Conservation (phyloP, 805 yeast species). For the Pichia thaimueangensis region DNA sequence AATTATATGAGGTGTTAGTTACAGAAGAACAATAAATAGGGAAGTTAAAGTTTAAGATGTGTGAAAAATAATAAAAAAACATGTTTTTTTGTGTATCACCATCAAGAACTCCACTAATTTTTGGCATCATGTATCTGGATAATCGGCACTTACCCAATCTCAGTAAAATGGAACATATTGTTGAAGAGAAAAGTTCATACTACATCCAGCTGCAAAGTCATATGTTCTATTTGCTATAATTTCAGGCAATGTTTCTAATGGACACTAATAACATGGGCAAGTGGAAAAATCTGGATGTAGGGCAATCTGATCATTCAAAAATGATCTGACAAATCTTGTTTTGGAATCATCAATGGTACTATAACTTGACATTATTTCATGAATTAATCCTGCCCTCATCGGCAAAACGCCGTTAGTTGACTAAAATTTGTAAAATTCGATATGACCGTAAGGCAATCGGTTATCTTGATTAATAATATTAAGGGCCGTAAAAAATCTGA, state of each 20-base stretch:
- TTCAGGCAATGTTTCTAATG: slow-evolving; percentile 24
- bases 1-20: no score
- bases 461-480: slow-evolving; percentile 41
- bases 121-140: not conserved
- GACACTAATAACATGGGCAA: slow-evolving; percentile 51
- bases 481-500: slow-evolving; percentile 51
- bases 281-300: slow-evolving; percentile 40
- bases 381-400: slow-evolving; percentile 42
- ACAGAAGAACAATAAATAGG: no score
- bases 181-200: not conserved
- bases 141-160: slow-evolving; percentile 3
- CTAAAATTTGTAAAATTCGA: slow-evolving; percentile 34
- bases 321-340: slow-evolving; percentile 36
- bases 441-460: slow-evolving; percentile 38
- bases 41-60: no score
- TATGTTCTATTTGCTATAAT: not conserved
- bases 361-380: slow-evolving; percentile 39
- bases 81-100: no score
- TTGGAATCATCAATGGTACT: slow-evolving; percentile 3
- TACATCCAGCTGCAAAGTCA: slow-evolving; percentile 1
- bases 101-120: no score
- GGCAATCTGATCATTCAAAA: slow-evolving; percentile 47
- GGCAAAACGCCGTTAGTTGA: slow-evolving; percentile 38
- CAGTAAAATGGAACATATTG: slow-evolving; percentile 5
- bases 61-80: no score